Base-by-base conservation (phyloP, 2,329 filamentous ascomycete species). In the Sporothrix euskadiensis region DNA sequence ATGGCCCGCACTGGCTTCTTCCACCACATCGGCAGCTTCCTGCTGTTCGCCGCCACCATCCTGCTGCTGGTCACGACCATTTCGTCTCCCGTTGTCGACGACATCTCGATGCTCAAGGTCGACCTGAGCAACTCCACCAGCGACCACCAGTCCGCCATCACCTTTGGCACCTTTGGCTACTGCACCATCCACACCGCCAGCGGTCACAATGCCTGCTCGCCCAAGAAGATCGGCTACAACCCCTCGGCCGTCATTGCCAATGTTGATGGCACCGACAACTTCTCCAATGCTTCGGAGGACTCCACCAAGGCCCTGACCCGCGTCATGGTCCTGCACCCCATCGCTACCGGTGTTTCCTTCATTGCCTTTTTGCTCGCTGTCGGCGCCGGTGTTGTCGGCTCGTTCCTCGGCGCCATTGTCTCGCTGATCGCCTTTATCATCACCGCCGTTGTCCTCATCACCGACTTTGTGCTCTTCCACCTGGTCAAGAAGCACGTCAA, bases 261-360 rank as follows among this genome's bases (percentile, higher is more conserved):
- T 16, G 75, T 83, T 65, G 81, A 84, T 73, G 77, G 78, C 68
- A 81, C 80, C 65, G 73, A 80, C 52, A 85, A 86, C 79, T 83
- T 83, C 75, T 83, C 83, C 75, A 82, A 83, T 73, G 81, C 84
- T 26, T 80, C 81, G 73, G 80, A 82, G 35, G 61, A 71, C 69
- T 52, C 59, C 32, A 66, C 69, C 59, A 73, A 69, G 47, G 73
- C 39, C 39, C 83, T 90, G 56, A 90, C 88, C 57, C 82, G 83
- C 75, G 86, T 87, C 75, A 88, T 91, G 87, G 80, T 91, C 71
- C 84, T 91, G 74, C 89, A 91, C 81, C 88, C 89, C 39, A 81
- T 91, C 77, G 87, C 84, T n/a, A 84, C 84, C 74, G 88, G 82
- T 72, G 79, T 90, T 3, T 82, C 85, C 77, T 90, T 90, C 81